Evolutionary conservation across 2,329 filamentous ascomycete species (phyloP), one percentile per base, ranked within the genome.

Genomic region (Waltergamsia citrina): DNA sequence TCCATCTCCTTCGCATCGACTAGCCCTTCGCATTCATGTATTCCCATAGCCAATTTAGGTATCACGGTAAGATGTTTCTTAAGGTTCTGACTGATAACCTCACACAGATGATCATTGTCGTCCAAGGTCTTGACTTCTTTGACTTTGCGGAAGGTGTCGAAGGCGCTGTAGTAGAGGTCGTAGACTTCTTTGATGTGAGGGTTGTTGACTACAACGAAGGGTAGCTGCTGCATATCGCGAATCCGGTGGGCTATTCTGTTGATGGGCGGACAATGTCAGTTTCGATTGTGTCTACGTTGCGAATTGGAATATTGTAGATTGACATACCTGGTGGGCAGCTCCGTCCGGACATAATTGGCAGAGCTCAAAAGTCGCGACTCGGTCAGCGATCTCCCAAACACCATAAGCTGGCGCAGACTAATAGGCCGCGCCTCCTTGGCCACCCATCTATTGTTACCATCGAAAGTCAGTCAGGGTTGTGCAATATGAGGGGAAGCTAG

Each of bases 401-500:
- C 93, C 63, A 94, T 96, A 49, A 98, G 74, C 61, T 96, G 92
- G 38, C 92, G 83, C 48, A 98, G 65, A 62, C 86, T 94, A 53
- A 98, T 95, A n/a, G 92, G 92, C 34, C 87, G 76, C 32, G 88
- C 88, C 54, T 94, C 86, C 50, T 82, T 85, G 42, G 84, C 81
- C 34, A 95, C 90, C 87, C 88, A 96, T 68, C 87, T 94, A 46
- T n/a, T n/a, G n/a, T n/a, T n/a, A n/a, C n/a, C n/a, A n/a, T n/a
- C n/a, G n/a, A n/a, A n/a, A n/a, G n/a, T n/a, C n/a, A n/a, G n/a
- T n/a, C n/a, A n/a, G n/a, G n/a, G n/a, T n/a, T n/a, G n/a, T n/a
- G n/a, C n/a, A n/a, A n/a, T n/a, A n/a, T n/a, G n/a, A n/a, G n/a
- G n/a, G n/a, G n/a, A n/a, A n/a, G n/a, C n/a, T n/a, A n/a, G n/a